Evolutionary conservation across 1,139 yeast species (phyloP).

Genomic region (Pichia sp.): DNA sequence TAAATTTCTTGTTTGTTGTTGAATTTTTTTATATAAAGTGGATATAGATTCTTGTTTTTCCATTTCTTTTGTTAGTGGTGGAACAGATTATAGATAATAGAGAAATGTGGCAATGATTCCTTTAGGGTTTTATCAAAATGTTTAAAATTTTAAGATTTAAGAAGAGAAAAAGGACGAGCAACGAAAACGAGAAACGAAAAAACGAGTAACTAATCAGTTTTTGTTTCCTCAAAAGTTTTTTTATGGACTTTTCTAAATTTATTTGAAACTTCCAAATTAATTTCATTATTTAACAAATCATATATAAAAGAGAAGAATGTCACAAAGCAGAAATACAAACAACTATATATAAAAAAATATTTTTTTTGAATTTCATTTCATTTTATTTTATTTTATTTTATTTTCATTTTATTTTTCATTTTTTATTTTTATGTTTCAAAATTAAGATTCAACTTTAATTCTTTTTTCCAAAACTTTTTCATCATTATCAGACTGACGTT

Average conservation of each 20-base stretch:
- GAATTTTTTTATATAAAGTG: not conserved
- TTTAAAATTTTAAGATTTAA: no score
- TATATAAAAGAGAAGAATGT: not conserved
- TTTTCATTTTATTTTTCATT: no score
- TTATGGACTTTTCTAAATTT: not conserved
- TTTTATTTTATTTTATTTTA: no score
- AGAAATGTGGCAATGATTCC: no score
- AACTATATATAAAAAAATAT: not conserved
- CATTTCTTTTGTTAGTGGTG: not conserved
- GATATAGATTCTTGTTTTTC: constrained; percentile 1
- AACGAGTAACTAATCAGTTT: no score
- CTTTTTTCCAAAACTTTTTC: constrained; percentile 6
- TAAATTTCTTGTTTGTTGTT: not conserved
- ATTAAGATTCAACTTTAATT: constrained; percentile 10
- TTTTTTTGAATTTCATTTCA: no score
- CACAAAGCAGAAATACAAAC: not conserved
- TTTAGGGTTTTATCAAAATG: no score
- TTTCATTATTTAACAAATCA: not conserved
- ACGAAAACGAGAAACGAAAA: no score
- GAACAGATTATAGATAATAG: no score
- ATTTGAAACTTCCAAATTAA: not conserved
- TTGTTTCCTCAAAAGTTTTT: not conserved
- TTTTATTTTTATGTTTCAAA: not conserved
- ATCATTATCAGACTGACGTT: constrained; percentile 6
- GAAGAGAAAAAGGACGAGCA: no score